Percentiles rank a stretch among this genome's conserved stretches.
Evolutionary conservation across 2,329 filamentous ascomycete genomes (phyloP).

Genomic region (Pleurostoma richardsiae): DNA sequence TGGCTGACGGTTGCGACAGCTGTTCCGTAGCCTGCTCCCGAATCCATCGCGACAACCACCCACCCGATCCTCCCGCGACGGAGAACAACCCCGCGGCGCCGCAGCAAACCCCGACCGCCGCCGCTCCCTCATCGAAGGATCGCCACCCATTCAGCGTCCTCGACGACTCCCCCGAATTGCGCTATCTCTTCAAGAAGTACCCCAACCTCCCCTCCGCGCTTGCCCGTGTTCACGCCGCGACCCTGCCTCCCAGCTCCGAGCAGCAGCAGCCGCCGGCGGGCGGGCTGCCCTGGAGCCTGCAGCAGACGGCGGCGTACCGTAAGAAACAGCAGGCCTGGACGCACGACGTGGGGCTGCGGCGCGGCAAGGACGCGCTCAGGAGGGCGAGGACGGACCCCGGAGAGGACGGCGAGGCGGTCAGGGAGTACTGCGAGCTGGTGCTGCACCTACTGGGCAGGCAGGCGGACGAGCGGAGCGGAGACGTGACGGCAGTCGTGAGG

Average conservation of each 20-base stretch:
- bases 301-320: conserved; percentile 13
- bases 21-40: conserved; percentile 53
- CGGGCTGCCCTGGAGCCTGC: conserved; percentile 10
- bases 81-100: conserved; percentile 7
- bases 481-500: conserved; percentile 32
- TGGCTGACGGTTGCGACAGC: conserved; percentile 25
- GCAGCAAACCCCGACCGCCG: conserved; percentile 7
- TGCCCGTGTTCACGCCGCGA: conserved; percentile 42
- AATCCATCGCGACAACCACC: conserved; percentile 21
- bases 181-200: conserved; percentile 46
- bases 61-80: conserved; percentile 13
- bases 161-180: conserved; percentile 43
- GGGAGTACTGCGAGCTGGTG: conserved; percentile 56
- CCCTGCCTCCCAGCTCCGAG: conserved; percentile 33
- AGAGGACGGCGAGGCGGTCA: conserved; percentile 53
- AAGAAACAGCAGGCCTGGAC: conserved; percentile 46
- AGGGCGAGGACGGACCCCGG: conserved; percentile 42
- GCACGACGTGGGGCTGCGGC: conserved; percentile 50
- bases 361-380: conserved; percentile 49
- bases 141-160: conserved; percentile 45
- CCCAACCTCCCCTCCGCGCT: conserved; percentile 43
- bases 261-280: conserved; percentile 1
- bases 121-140: conserved; percentile 5
- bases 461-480: conserved; percentile 16
- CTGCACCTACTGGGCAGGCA: conserved; percentile 37